A percentile compares a stretch with the other conserved stretches of the same genome.
Evolutionary conservation across 2,329 filamentous ascomycete genomes (phyloP).

Genomic region (Aaosphaeria arxii): DNA sequence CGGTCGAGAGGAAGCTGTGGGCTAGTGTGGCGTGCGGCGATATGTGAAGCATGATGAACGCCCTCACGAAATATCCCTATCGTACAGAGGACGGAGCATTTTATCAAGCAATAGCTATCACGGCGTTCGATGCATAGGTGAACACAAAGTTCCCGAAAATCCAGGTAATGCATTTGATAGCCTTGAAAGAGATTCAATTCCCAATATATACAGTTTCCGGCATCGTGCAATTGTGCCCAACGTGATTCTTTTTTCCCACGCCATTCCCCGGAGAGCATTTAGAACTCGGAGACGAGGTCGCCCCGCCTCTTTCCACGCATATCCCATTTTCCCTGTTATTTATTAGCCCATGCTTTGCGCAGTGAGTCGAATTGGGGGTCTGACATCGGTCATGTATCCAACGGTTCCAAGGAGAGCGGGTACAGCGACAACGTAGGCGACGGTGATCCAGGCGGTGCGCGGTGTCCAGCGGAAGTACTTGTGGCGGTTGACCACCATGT

Average conservation of each 20-base stretch:
- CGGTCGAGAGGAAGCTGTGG: neutral
- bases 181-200: too few relatives aligned
- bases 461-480: constrained; percentile 95
- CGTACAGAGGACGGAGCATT: too few relatives aligned
- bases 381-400: constrained; percentile 81
- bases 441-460: constrained; percentile 73
- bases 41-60: too few relatives aligned
- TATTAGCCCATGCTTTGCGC: constrained; percentile 10
- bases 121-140: too few relatives aligned
- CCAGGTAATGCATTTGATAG: too few relatives aligned
- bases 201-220: too few relatives aligned
- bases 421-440: constrained; percentile 72
- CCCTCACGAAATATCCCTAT: too few relatives aligned
- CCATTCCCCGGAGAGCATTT: constrained; percentile 1
- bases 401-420: constrained; percentile 68
- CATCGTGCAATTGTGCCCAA: too few relatives aligned
- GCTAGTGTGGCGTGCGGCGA: too few relatives aligned
- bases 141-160: too few relatives aligned
- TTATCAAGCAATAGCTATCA: too few relatives aligned
- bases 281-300: constrained; percentile 81
- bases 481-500: constrained; percentile 80
- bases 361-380: constrained; percentile 32
- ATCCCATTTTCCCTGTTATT: constrained; percentile 76
- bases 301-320: constrained; percentile 84
- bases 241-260: too few relatives aligned